These are phyloP conservation scores for Dactylellina leptospora DNA, from an alignment of 2,329 filamentous ascomycete genomes.

Conservation along the genomic window DNA sequence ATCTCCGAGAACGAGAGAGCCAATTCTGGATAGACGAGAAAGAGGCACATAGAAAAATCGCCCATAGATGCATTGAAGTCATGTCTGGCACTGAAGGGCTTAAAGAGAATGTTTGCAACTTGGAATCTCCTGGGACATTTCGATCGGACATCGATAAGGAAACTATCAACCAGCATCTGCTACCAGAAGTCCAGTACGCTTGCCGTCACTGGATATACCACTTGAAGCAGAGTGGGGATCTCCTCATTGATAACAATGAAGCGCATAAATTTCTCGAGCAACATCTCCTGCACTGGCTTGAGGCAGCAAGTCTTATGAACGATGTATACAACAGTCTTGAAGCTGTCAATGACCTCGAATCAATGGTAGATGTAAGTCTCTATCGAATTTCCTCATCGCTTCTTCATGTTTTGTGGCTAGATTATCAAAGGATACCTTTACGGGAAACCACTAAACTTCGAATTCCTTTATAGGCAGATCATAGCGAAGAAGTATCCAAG, in stretches of 20 bases:
- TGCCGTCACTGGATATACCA: constrained; percentile 60
- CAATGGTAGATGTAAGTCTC: constrained; percentile 28
- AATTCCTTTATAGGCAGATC: background rate
- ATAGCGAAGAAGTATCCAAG: background rate
- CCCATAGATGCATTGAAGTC: constrained; percentile 11
- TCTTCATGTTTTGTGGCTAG: background rate
- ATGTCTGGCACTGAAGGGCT: constrained; percentile 5
- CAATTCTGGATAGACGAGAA: constrained; percentile 24
- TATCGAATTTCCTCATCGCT: no score
- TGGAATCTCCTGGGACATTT: background rate
- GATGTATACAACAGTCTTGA: constrained; percentile 52
- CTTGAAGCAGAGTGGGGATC: constrained; percentile 56
- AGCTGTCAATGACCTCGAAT: constrained; percentile 21
- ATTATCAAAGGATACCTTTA: background rate
- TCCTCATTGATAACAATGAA: constrained; percentile 57
- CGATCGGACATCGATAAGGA: constrained; percentile 18
- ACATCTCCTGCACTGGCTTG: constrained; percentile 60
- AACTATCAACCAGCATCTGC: background rate
- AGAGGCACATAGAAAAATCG: constrained; percentile 10
- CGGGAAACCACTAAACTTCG: no score
- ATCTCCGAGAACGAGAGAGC: constrained; percentile 1
- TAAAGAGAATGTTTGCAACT: constrained; percentile 19
- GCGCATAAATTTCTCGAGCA: constrained; percentile 58
- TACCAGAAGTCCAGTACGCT: constrained; percentile 56
- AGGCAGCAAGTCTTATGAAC: constrained; percentile 59